Percentiles rank a stretch among this genome's conserved stretches.
Evolutionary conservation across 352 stramenopile genomes (phyloP).

Genomic region (Phytopythium helicoides): DNA sequence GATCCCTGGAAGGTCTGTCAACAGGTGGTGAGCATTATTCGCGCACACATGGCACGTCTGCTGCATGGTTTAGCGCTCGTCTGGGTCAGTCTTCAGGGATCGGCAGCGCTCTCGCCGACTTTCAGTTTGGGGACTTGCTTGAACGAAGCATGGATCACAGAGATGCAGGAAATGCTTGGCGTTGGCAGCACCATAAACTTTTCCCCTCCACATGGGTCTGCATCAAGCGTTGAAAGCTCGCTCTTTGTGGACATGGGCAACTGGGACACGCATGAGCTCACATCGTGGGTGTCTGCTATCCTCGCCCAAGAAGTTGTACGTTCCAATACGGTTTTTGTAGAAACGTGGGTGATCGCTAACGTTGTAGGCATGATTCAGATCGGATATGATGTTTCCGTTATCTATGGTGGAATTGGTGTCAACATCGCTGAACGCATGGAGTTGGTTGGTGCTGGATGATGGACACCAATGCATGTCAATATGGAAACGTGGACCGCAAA

Average conservation of each 20-base stretch:
- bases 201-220: no score
- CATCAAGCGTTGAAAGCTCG: no score
- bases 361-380: no score
- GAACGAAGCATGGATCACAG: no score
- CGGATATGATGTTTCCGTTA: conserved; percentile 15
- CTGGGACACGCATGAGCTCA: conserved; percentile 44
- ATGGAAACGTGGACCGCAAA: conserved; percentile 46
- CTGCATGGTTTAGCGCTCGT: conserved; percentile 56
- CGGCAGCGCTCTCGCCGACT: conserved; percentile 25
- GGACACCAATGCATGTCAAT: conserved; percentile 55
- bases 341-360: no score
- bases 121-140: no score
- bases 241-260: conserved; percentile 26
- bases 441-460: conserved; percentile 24
- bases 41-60: conserved; percentile 57
- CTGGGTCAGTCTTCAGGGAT: conserved; percentile 26
- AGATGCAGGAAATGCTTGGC: conserved; percentile 31
- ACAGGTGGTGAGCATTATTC: conserved; percentile 25
- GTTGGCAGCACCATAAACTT: conserved; percentile 45
- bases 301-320: conserved; percentile 37
- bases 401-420: conserved; percentile 4
- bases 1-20: conserved; percentile 33
- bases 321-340: conserved; percentile 10
- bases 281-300: conserved; percentile 39
- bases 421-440: conserved; percentile 32